These are phyloP conservation scores for Polyplosphaeria fusca DNA, from an alignment of 495 filamentous ascomycete species.

Conservation along the genomic window DNA sequence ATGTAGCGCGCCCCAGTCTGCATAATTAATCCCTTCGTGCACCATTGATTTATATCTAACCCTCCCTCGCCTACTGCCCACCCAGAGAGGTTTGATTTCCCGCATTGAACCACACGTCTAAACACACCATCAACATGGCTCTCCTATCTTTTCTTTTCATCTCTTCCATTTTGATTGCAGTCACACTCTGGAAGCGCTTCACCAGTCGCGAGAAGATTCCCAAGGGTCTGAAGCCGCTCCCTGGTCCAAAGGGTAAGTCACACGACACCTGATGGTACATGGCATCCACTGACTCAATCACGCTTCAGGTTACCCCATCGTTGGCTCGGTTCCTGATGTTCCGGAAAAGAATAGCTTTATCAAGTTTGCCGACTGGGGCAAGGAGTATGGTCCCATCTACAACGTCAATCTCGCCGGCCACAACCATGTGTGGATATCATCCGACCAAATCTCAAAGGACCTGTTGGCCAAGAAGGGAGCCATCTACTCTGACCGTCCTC, in stretches of 20 bases:
- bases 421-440: conserved; percentile 58
- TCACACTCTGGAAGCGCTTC: conserved; percentile 26
- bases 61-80: background rate
- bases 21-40: too few relatives aligned
- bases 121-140: conserved; percentile 25
- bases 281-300: conserved; percentile 5
- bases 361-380: conserved; percentile 61
- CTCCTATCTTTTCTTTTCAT: conserved; percentile 24
- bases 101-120: background rate
- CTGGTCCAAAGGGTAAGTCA: conserved; percentile 40
- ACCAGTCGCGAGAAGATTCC: conserved; percentile 24
- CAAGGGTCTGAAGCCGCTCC: conserved; percentile 36
- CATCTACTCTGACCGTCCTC: conserved; percentile 63
- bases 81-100: background rate
- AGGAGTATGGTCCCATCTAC: conserved; percentile 62
- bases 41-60: too few relatives aligned
- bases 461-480: conserved; percentile 55
- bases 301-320: conserved; percentile 44
- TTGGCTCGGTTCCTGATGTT: conserved; percentile 59
- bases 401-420: conserved; percentile 55
- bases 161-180: background rate
- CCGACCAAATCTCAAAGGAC: conserved; percentile 55
- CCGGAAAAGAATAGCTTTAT: conserved; percentile 51
- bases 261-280: background rate
- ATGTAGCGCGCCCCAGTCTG: conserved; percentile 18